Evolutionary conservation across 106 monocot species (phyloP), one percentile per base, ranked within the genome.

Genomic region (Chionographis japonica): DNA sequence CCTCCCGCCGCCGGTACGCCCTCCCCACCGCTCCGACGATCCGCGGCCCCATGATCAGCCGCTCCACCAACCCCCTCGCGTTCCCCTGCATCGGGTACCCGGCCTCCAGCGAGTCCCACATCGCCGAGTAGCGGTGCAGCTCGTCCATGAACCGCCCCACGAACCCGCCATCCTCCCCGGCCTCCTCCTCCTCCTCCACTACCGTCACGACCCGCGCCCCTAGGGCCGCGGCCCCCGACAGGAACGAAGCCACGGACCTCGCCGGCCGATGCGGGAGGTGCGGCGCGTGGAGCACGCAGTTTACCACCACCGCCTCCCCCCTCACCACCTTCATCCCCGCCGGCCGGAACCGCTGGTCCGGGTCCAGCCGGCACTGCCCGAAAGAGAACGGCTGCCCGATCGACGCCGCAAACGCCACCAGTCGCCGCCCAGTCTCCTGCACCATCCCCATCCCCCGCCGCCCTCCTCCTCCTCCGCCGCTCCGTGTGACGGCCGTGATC

Each of bases 371-470:
- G 75, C 86, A 86, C 72, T 79, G 86, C 4, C 55, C 60, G 65
- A 86, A 86, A 0, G 86, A 82, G 56, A 86, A 87, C 6, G 83
- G 82, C 69, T 62, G 82, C 16, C 86, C 76, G 16, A 86, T 52
- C 1, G 79, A 82, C 38, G 79, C 75, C 60, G 86, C 86, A 63
- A 82, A 86, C 8, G 76, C 82, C 3, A 67, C 73, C 11, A 86
- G 72, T n/a, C 82, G 36, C 52, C 86, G 65, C 4, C 86, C 82
- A 1, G 76, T 74, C 40, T 83, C 87, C 19, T 79, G 83, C 8
- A 80, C 74, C 46, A 10, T 46, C 46, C 46, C 46, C 5, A 46
- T 46, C 9, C 58, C 50, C 42, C 54, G 19, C 20, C 65, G n/a
- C 15, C 51, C 43, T 43, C 51, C 43, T 43, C 78, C 60, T 2